Evolutionary conservation across 2,329 filamentous ascomycete genomes (phyloP).

Genomic region (Aspergillus neotritici): DNA sequence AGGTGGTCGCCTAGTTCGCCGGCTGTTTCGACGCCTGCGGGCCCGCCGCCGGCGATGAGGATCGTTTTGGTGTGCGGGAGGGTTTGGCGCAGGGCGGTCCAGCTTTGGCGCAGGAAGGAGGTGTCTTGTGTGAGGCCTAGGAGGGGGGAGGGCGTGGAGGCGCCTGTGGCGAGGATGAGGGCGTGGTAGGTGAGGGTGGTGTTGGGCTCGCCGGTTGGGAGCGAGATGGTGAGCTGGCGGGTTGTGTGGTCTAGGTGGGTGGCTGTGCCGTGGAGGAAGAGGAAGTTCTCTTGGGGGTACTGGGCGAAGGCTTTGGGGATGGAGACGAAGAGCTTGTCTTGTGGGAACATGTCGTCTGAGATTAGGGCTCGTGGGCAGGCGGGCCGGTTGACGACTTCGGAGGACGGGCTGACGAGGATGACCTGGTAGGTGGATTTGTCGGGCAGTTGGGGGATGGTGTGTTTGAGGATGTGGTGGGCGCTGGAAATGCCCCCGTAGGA

Average conservation of each 20-base stretch:
- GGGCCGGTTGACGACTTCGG: constrained; percentile 40
- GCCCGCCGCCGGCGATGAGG: constrained; percentile 31
- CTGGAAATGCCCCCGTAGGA: constrained; percentile 49
- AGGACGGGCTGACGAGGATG: constrained; percentile 41
- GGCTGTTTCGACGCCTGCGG: constrained; percentile 42
- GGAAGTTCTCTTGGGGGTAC: constrained; percentile 36
- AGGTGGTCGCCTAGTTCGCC: constrained; percentile 50
- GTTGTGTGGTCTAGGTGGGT: constrained; percentile 7
- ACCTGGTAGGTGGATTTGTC: constrained; percentile 37
- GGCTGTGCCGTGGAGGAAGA: constrained; percentile 42
- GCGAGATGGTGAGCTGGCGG: constrained; percentile 28
- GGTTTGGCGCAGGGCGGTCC: constrained; percentile 37
- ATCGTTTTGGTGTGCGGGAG: constrained; percentile 40
- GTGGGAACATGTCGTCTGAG: constrained; percentile 41
- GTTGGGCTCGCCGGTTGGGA: background rate
- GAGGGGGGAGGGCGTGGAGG: constrained; percentile 43
- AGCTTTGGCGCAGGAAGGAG: constrained; percentile 28
- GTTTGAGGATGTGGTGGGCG: constrained; percentile 51
- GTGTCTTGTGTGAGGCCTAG: constrained; percentile 37
- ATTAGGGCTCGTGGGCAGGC: constrained; percentile 46
- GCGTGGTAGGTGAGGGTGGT: constrained; percentile 36
- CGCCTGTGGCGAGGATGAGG: constrained; percentile 48
- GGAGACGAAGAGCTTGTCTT: constrained; percentile 43
- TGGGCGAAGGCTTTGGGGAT: constrained; percentile 36
- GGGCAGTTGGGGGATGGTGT: constrained; percentile 43